Evolutionary conservation across 192 early-diverging fungal genomes (phyloP).

Genomic region (Coemansia sp.): DNA sequence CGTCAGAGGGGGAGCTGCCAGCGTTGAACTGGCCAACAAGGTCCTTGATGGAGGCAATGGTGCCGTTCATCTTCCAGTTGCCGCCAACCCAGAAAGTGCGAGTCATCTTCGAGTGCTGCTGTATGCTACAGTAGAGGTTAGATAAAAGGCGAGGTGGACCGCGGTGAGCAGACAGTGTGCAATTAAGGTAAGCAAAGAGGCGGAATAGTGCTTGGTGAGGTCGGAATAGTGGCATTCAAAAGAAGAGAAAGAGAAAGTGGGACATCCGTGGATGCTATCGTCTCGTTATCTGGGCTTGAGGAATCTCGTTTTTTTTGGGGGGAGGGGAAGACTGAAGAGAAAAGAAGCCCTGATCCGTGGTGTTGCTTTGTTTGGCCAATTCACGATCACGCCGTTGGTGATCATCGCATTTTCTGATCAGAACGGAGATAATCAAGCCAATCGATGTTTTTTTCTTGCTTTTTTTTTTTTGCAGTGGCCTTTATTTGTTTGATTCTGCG

Average conservation of each 20-base stretch:
- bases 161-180: not conserved
- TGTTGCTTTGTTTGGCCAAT: not conserved
- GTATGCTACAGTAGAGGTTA: constrained; percentile 4
- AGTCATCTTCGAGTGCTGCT: constrained; percentile 30
- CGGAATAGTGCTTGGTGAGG: constrained; percentile 2
- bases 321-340: no score
- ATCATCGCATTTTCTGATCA: not conserved
- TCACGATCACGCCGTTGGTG: no score
- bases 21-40: constrained; percentile 80
- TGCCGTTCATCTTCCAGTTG: constrained; percentile 99
- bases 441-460: not conserved
- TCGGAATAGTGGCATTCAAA: not conserved
- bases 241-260: not conserved
- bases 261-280: no score
- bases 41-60: constrained; percentile 66
- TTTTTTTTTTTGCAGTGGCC: not conserved
- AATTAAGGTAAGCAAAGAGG: not conserved
- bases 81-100: constrained; percentile 88
- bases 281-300: no score
- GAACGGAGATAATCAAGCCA: not conserved
- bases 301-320: no score
- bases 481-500: no score
- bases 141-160: not conserved
- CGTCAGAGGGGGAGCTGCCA: constrained; percentile 59
- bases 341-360: not conserved